These are phyloP conservation scores for Plantago lanceolata DNA, from an alignment of 305 asterid genomes.

Conservation along the genomic window DNA sequence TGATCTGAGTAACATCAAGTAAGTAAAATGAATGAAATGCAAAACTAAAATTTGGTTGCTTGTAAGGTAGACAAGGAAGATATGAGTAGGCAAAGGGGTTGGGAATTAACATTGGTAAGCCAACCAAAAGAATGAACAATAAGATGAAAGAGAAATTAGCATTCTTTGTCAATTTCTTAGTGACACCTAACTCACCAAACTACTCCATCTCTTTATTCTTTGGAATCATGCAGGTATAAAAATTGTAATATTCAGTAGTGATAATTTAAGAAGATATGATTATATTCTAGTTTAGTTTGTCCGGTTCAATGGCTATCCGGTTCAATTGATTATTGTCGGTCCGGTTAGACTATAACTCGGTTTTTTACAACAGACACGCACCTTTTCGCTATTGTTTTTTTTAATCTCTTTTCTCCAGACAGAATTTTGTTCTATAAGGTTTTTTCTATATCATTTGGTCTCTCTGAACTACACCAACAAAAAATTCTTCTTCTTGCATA, in stretches of 20 bases:
- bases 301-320: no score
- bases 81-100: slow-evolving; percentile 33
- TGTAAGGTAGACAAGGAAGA: background rate
- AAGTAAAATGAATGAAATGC: background rate
- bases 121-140: slow-evolving; percentile 19
- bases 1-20: background rate
- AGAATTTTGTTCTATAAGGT: no score
- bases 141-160: background rate
- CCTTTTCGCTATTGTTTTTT: no score
- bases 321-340: no score
- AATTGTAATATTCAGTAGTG: no score
- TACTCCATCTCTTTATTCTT: background rate
- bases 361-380: no score
- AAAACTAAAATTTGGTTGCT: background rate
- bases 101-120: slow-evolving; percentile 24
- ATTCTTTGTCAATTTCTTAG: background rate
- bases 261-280: no score
- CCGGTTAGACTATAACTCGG: no score
- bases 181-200: slow-evolving; percentile 30
- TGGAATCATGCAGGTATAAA: no score
- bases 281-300: no score
- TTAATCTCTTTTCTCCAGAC: no score
- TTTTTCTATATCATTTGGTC: background rate
- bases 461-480: background rate
- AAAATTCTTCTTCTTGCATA: background rate